phyloP scores from a whole-genome alignment of 2,329 filamentous ascomycete genomes.

The Fusarium ramigenum region DNA sequence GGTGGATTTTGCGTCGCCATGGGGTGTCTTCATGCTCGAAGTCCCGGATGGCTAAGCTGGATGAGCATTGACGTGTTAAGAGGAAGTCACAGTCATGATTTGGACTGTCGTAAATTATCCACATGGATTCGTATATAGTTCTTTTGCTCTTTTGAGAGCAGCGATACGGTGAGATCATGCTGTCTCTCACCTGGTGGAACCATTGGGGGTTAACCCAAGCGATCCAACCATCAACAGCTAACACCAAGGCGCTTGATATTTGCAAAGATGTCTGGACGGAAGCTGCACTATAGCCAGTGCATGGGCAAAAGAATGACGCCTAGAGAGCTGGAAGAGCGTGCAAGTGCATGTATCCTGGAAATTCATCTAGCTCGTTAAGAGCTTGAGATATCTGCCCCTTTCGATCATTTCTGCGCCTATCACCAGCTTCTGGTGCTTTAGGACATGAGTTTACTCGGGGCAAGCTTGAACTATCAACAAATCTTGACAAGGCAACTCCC shows the following conservation, averaged over 20 bases:
- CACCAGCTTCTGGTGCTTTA: slow-evolving; percentile 8
- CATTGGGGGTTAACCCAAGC: slow-evolving; percentile 37
- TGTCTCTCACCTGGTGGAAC: slow-evolving; percentile 34
- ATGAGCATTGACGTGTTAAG: slow-evolving; percentile 11
- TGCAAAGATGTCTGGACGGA: slow-evolving; percentile 21
- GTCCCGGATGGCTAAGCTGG: not conserved
- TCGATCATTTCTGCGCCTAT: slow-evolving; percentile 15
- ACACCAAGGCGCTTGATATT: slow-evolving; percentile 30
- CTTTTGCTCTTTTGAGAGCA: slow-evolving; percentile 31
- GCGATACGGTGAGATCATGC: slow-evolving; percentile 19
- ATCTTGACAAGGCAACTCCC: not conserved
- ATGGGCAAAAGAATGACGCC: slow-evolving; percentile 6
- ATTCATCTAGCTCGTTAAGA: slow-evolving; percentile 9
- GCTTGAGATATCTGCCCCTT: slow-evolving; percentile 8
- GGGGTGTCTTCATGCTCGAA: not conserved
- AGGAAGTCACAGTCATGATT: slow-evolving; percentile 14
- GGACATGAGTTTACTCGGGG: slow-evolving; percentile 1
- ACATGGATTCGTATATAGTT: slow-evolving; percentile 51
- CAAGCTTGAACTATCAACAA: not conserved
- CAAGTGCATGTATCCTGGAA: slow-evolving; percentile 40
- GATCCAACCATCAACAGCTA: slow-evolving; percentile 20
- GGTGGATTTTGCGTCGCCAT: not conserved
- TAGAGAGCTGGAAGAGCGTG: slow-evolving; percentile 30
- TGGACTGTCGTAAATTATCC: slow-evolving; percentile 49
- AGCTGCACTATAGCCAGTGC: slow-evolving; percentile 8